Evolutionary conservation across 352 stramenopile genomes (phyloP), one percentile per base, ranked within the genome.

Genomic region (Phytophthora ramorum): DNA sequence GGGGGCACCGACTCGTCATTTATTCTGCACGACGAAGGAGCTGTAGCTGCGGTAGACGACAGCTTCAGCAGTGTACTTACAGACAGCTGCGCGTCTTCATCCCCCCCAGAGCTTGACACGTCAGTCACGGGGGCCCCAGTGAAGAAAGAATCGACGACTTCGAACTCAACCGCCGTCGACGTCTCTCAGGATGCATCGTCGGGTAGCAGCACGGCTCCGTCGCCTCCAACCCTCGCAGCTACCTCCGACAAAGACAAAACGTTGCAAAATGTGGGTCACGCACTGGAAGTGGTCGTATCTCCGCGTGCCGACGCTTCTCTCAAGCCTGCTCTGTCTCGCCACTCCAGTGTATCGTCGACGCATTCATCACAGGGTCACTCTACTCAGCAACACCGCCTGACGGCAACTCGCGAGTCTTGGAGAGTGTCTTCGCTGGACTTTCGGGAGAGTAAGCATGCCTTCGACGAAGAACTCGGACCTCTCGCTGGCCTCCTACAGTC

Each of bases 391-490:
- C 60, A 47, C 16, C 47, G 53, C 19, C 40, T 54, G 51, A 66
- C 54, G 46, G 46, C 34, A 37, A 43, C 46, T 17, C 41, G 54
- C 17, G 59, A 68, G 32, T 72, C 64, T 6, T 72, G 64, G 57
- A 41, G 64, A 50, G 47, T 73, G 24, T 74, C 53, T 35, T 52
- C 59, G 6, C 34, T 74, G 7, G 60, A 62, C 35, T 70, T 74
- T 13, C 30, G 12, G 14, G 66, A 70, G 28, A 70, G 60, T 32
- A 70, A 69, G 14, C 66, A 74, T 17, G 60, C 60, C 6, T 74
- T 66, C 22, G 66, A 74, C 16, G 66, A 74, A 51, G 66, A 74
- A 19, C 53, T 61, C 8, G 60, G 14, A 4, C 66, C 66, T 16
- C n/a, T 70, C 34, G 34, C 41, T 14, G 14, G 16, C 2, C 46